phyloP scores from a whole-genome alignment of 257 asterid genomes.

The Penstemon davidsonii region DNA sequence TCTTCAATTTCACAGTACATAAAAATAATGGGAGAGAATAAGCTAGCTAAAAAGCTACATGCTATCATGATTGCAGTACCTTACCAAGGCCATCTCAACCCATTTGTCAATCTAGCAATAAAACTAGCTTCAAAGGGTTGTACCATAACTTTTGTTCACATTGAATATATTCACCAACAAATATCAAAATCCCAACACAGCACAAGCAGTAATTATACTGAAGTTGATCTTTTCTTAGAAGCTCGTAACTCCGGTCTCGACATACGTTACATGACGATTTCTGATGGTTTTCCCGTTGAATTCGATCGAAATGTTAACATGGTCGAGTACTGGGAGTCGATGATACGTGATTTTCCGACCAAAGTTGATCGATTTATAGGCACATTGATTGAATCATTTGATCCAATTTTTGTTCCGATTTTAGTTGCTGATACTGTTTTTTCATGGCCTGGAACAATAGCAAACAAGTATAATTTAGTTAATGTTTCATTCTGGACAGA shows the following conservation, averaged over 20 bases:
- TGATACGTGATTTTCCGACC: conserved; percentile 32
- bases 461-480: conserved; percentile 39
- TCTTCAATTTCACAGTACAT: too few relatives aligned
- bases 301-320: conserved; percentile 36
- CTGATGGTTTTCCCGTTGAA: conserved; percentile 41
- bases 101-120: conserved; percentile 24
- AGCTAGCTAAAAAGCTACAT: conserved; percentile 10
- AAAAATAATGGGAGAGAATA: too few relatives aligned
- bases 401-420: conserved; percentile 31
- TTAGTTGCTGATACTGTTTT: conserved; percentile 44
- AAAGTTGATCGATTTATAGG: conserved; percentile 41
- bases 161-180: conserved; percentile 5
- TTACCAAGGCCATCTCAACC: conserved; percentile 31
- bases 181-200: not conserved
- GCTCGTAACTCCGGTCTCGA: conserved; percentile 44
- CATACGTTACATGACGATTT: conserved; percentile 43
- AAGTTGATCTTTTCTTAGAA: conserved; percentile 33
- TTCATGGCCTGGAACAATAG: conserved; percentile 38
- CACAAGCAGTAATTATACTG: not conserved
- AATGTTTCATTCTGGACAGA: conserved; percentile 43
- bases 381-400: conserved; percentile 21
- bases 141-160: conserved; percentile 24
- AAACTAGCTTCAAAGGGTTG: conserved; percentile 27
- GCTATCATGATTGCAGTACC: conserved; percentile 28
- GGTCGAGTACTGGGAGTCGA: conserved; percentile 25